Percentiles rank a stretch among this genome's conserved stretches.
Conservation (phyloP, 176 grass and related monocot species). For the Zoysia japonica region DNA sequence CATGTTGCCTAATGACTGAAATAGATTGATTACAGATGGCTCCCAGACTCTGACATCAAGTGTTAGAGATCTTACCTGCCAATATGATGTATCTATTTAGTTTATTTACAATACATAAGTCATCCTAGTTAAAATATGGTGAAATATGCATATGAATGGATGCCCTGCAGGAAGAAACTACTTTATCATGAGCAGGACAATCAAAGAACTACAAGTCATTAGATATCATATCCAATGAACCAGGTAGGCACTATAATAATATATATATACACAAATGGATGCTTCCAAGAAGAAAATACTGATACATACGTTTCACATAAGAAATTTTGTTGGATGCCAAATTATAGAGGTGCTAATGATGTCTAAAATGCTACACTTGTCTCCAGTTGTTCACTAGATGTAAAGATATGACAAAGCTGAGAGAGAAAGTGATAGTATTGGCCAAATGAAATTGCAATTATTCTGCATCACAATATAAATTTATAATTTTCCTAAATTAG, state of each 20-base stretch:
- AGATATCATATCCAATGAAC: neutral
- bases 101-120: neutral
- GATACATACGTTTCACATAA: neutral
- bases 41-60: slow-evolving; percentile 99
- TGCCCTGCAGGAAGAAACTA: neutral
- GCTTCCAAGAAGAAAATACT: too few relatives aligned
- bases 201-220: neutral
- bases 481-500: slow-evolving; percentile 7
- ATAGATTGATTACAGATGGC: slow-evolving; percentile 89
- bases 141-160: slow-evolving; percentile 13
- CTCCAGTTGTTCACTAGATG: neutral
- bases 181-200: slow-evolving; percentile 24
- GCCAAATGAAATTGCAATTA: slow-evolving; percentile 20
- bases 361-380: neutral
- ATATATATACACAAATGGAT: too few relatives aligned
- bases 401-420: neutral
- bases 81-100: slow-evolving; percentile 34
- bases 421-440: neutral
- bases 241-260: neutral
- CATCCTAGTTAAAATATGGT: neutral
- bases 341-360: neutral
- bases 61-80: slow-evolving; percentile 91
- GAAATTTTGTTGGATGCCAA: neutral
- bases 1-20: slow-evolving; percentile 91
- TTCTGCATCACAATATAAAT: neutral